Evolutionary conservation across 1,284 basidiomycete species (phyloP).

Genomic region (Ustilago bromivora): DNA sequence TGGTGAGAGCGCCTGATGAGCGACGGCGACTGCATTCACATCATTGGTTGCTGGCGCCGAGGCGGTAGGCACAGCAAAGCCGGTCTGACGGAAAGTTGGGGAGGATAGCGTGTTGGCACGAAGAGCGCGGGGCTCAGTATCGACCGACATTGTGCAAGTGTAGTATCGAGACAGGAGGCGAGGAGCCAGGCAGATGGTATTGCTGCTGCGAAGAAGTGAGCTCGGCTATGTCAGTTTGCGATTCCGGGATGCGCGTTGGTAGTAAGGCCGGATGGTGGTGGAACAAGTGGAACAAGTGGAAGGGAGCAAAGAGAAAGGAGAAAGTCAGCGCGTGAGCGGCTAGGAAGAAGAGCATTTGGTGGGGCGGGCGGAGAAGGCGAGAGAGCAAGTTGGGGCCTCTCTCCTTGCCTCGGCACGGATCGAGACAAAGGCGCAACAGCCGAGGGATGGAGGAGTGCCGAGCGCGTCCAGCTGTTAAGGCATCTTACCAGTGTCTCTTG

Average conservation of each 20-base stretch:
- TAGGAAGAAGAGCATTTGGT: constrained; percentile 1
- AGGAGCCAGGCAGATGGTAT: neutral
- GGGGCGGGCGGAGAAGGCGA: constrained; percentile 3
- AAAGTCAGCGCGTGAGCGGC: neutral
- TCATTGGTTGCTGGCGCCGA: constrained; percentile 47
- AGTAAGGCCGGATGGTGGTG: neutral
- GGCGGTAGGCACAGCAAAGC: constrained; percentile 48
- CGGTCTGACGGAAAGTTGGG: constrained; percentile 54
- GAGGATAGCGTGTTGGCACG: constrained; percentile 49
- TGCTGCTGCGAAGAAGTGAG: neutral
- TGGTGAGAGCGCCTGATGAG: constrained; percentile 31
- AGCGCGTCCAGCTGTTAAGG: neutral
- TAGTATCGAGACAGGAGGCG: neutral
- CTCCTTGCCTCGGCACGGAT: constrained; percentile 4
- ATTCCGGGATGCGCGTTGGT: neutral
- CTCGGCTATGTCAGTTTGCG: neutral
- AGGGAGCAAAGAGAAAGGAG: neutral
- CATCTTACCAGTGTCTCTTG: neutral
- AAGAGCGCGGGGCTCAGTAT: constrained; percentile 41
- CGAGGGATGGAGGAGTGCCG: constrained; percentile 1
- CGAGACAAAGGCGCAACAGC: constrained; percentile 17
- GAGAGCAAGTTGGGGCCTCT: constrained; percentile 10
- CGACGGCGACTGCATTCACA: constrained; percentile 34
- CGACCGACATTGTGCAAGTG: constrained; percentile 41
- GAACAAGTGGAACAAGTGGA: neutral